Evolutionary conservation across 2,329 filamentous ascomycete species (phyloP).

Genomic region (Talaromyces pinophilus): DNA sequence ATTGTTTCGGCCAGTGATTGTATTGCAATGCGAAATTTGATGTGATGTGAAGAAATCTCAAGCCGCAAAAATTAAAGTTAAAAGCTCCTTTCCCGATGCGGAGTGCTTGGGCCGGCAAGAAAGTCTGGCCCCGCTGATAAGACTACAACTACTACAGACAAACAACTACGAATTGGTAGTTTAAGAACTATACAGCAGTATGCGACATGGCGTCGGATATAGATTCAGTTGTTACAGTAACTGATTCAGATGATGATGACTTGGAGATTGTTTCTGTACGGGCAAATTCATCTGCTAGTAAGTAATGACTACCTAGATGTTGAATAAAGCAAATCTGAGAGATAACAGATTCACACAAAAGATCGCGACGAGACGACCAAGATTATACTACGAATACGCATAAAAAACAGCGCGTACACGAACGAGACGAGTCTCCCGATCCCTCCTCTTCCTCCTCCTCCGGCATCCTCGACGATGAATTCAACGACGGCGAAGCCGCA

Average conservation of each 20-base stretch:
- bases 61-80: constrained; percentile 23
- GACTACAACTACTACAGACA: neutral
- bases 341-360: constrained; percentile 13
- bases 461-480: constrained; percentile 35
- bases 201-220: constrained; percentile 25
- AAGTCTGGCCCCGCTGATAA: constrained; percentile 9
- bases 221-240: constrained; percentile 31
- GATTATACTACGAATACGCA: neutral
- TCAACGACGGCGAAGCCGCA: constrained; percentile 46
- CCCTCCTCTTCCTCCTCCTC: constrained; percentile 25
- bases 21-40: neutral
- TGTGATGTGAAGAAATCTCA: neutral
- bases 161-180: neutral
- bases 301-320: neutral
- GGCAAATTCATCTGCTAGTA: constrained; percentile 1
- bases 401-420: constrained; percentile 15
- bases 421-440: constrained; percentile 4
- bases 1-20: no score
- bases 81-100: constrained; percentile 31
- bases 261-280: constrained; percentile 43
- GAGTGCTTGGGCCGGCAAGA: constrained; percentile 19
- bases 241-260: constrained; percentile 39
- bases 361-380: constrained; percentile 12
- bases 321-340: neutral
- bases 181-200: neutral